A percentile compares a stretch with the other conserved stretches of the same genome.
Conservation (phyloP, 2,329 filamentous ascomycete species). For the Penicillium italicum region DNA sequence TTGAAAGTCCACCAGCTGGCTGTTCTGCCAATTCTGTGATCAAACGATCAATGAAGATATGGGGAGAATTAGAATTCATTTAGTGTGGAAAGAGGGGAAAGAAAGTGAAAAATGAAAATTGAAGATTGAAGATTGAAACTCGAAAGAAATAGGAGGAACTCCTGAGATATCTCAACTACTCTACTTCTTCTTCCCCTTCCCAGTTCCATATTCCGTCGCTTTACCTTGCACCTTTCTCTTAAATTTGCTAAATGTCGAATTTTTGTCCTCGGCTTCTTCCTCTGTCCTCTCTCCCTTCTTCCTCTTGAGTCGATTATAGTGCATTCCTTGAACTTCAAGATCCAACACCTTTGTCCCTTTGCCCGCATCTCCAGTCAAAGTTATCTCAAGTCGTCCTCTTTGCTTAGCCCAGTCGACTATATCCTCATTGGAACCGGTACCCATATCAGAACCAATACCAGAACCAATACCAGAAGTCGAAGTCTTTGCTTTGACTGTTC, state of each 20-base stretch:
- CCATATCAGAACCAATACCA: background rate
- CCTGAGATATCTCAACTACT: background rate
- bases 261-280: background rate
- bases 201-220: background rate
- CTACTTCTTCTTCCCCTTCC: background rate
- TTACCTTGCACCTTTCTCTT: background rate
- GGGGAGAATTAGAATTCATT: conserved; percentile 6
- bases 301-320: background rate
- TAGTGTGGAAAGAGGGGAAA: background rate
- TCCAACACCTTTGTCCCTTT: background rate
- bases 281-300: background rate
- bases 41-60: conserved; percentile 25
- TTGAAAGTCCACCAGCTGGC: conserved; percentile 20
- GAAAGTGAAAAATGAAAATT: background rate
- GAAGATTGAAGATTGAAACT: background rate
- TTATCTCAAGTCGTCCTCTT: background rate
- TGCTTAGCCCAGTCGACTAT: background rate
- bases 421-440: background rate
- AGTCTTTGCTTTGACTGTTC: background rate
- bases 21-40: conserved; percentile 20
- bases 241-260: background rate
- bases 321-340: background rate
- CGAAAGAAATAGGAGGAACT: background rate
- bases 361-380: background rate
- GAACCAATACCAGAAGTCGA: background rate